phyloP scores from a whole-genome alignment of 192 early-diverging fungal species.

The Kappamyces sp. region DNA sequence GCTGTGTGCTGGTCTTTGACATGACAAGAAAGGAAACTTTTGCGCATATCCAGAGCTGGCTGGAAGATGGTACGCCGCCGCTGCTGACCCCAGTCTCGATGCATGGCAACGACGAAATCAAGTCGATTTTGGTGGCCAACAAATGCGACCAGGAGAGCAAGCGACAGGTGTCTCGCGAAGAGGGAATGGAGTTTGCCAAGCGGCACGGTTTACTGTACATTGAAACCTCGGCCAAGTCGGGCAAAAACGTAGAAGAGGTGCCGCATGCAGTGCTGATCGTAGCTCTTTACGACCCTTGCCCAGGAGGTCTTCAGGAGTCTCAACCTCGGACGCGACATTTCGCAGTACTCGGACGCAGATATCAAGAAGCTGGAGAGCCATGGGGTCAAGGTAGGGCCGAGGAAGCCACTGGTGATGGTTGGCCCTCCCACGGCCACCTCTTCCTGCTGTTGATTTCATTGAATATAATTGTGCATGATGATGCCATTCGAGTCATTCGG shows the following conservation, averaged over 20 bases:
- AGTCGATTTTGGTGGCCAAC: conserved; percentile 86
- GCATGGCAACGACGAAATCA: conserved; percentile 85
- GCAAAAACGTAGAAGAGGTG: conserved; percentile 68
- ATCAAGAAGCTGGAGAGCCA: neutral
- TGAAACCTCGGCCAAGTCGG: conserved; percentile 87
- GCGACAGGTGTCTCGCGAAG: conserved; percentile 75
- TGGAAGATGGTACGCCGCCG: conserved; percentile 51
- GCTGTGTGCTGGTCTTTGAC: conserved; percentile 29
- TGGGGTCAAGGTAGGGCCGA: conserved; percentile 12
- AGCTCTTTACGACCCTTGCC: neutral
- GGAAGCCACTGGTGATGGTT: neutral
- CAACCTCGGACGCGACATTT: neutral
- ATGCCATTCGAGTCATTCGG: too few relatives aligned
- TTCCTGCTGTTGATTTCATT: neutral
- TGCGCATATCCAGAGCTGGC: conserved; percentile 69
- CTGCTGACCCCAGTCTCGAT: conserved; percentile 47
- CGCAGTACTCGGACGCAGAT: neutral
- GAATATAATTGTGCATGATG: too few relatives aligned
- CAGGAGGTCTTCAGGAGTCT: neutral
- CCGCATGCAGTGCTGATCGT: neutral
- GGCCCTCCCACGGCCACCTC: neutral
- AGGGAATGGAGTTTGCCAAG: conserved; percentile 81
- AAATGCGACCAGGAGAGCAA: conserved; percentile 82
- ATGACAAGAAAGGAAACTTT: conserved; percentile 59
- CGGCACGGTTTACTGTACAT: conserved; percentile 83